Percentiles rank a stretch among this genome's conserved stretches.
phyloP scores from a whole-genome alignment of 2,329 filamentous ascomycete genomes.

The Phyllosticta citriasiana region DNA sequence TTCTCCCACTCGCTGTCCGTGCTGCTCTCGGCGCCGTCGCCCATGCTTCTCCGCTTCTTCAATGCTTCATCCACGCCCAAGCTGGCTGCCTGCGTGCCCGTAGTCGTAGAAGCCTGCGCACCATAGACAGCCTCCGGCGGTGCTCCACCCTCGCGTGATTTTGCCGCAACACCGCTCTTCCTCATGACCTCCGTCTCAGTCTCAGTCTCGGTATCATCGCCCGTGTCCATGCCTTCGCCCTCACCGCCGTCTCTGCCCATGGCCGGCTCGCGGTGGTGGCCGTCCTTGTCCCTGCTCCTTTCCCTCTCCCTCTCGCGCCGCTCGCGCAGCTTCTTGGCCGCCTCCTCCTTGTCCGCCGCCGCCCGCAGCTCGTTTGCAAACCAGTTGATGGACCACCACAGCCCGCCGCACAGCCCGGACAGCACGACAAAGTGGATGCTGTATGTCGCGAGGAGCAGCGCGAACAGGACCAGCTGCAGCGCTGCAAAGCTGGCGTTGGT shows the following conservation, averaged over 20 bases:
- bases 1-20: slow-evolving; percentile 98
- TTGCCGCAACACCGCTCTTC: not conserved
- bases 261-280: slow-evolving; percentile 14
- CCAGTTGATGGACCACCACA: slow-evolving; percentile 98
- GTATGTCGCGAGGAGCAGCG: slow-evolving; percentile 68
- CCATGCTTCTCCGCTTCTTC: slow-evolving; percentile 36
- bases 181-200: slow-evolving; percentile 22
- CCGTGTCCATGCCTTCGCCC: slow-evolving; percentile 33
- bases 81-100: slow-evolving; percentile 21
- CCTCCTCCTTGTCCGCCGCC: slow-evolving; percentile 38
- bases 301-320: slow-evolving; percentile 35
- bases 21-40: slow-evolving; percentile 50
- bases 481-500: slow-evolving; percentile 83
- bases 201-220: slow-evolving; percentile 38
- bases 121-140: slow-evolving; percentile 15
- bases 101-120: slow-evolving; percentile 14
- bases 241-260: slow-evolving; percentile 22
- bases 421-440: slow-evolving; percentile 84
- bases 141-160: not conserved
- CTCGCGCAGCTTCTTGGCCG: slow-evolving; percentile 36
- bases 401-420: slow-evolving; percentile 64
- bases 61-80: slow-evolving; percentile 25
- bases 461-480: slow-evolving; percentile 68
- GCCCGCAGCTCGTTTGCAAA: slow-evolving; percentile 61
- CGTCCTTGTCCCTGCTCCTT: slow-evolving; percentile 22